Percentiles rank a stretch among this genome's conserved stretches.
These are phyloP conservation scores for Aspergillus puulaauensis DNA, from an alignment of 2,329 filamentous ascomycete genomes.

Conservation along the genomic window DNA sequence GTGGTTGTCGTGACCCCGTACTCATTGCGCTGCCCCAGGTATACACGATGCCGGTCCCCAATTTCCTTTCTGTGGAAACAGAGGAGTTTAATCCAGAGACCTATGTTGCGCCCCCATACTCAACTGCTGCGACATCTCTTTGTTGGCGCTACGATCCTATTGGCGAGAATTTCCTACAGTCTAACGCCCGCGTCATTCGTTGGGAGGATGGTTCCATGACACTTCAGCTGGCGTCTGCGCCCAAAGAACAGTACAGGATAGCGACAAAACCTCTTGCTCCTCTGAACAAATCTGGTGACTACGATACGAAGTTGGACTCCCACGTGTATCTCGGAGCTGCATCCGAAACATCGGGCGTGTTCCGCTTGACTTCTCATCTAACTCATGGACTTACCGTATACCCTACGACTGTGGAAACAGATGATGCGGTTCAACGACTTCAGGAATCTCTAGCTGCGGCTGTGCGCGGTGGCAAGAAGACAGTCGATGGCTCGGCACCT, in stretches of 20 bases:
- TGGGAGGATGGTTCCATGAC: constrained; percentile 69
- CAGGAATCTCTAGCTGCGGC: constrained; percentile 61
- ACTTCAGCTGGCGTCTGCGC: constrained; percentile 63
- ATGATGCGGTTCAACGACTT: constrained; percentile 62
- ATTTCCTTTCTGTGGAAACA: constrained; percentile 62
- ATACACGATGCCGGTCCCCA: constrained; percentile 64
- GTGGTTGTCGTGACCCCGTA: background rate
- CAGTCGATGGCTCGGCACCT: constrained; percentile 52
- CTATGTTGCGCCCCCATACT: constrained; percentile 62
- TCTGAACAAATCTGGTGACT: constrained; percentile 51
- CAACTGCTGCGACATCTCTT: constrained; percentile 63
- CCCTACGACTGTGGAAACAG: constrained; percentile 55
- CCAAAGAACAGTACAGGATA: constrained; percentile 61
- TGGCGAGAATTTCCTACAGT: constrained; percentile 57
- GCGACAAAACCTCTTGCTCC: constrained; percentile 59
- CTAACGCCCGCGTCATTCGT: constrained; percentile 63
- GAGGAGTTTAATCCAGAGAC: constrained; percentile 60
- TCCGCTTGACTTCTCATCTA: constrained; percentile 63
- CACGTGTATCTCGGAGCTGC: constrained; percentile 65
- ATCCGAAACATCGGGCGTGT: constrained; percentile 55
- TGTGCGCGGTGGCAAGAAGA: constrained; percentile 51
- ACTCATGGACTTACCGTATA: constrained; percentile 60
- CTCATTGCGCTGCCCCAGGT: constrained; percentile 39
- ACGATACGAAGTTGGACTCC: constrained; percentile 57
- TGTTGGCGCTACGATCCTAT: constrained; percentile 66